phyloP scores from a whole-genome alignment of 192 early-diverging fungal species.

The Jimgerdemannia flammicorona region DNA sequence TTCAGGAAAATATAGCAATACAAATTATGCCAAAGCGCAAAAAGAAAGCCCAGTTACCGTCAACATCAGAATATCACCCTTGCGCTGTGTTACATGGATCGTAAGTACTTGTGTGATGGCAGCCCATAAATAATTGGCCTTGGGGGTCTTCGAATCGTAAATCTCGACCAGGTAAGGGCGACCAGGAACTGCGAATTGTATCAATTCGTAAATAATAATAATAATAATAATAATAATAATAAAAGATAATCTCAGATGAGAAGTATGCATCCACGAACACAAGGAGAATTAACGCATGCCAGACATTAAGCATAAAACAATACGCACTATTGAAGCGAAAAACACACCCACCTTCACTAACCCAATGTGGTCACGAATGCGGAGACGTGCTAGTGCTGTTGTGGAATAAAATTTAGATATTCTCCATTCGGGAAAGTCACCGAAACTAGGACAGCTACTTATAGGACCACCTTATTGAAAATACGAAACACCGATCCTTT shows the following conservation, averaged over 20 bases:
- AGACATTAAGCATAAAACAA: not conserved
- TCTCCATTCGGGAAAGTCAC: too few relatives aligned
- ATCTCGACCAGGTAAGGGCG: conserved; percentile 91
- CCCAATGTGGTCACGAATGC: too few relatives aligned
- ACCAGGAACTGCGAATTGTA: conserved; percentile 62
- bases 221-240: too few relatives aligned
- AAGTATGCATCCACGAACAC: not conserved
- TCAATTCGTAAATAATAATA: not conserved
- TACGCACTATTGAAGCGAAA: conserved; percentile 59
- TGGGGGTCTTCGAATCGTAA: conserved; percentile 94
- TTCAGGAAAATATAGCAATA: too few relatives aligned
- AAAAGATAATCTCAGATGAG: too few relatives aligned
- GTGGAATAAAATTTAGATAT: too few relatives aligned
- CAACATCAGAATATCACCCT: conserved; percentile 93
- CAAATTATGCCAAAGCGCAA: not conserved
- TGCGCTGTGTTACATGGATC: conserved; percentile 86
- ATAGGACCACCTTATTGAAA: too few relatives aligned
- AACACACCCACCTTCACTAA: conserved; percentile 66
- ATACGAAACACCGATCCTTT: too few relatives aligned
- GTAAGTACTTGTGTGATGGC: conserved; percentile 90
- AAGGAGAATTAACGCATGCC: not conserved
- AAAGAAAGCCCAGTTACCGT: conserved; percentile 47
- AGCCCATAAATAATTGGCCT: conserved; percentile 94
- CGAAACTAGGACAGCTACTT: too few relatives aligned
- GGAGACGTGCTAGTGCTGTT: too few relatives aligned